Evolutionary conservation across 768 basidiomycete species (phyloP), one percentile per base, ranked within the genome.

Genomic region (Mycena sanguinolenta): DNA sequence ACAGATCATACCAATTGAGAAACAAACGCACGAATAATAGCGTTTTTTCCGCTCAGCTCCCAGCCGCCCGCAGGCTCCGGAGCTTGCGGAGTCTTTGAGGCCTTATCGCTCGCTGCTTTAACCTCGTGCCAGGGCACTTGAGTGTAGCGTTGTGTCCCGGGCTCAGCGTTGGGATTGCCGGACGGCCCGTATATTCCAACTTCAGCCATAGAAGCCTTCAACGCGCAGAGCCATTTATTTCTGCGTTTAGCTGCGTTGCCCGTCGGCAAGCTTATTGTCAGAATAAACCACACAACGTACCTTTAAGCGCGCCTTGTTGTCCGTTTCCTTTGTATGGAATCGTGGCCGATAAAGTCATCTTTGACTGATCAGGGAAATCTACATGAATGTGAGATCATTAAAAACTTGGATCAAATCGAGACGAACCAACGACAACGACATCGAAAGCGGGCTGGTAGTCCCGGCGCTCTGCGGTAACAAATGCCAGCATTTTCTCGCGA

Each of bases 261-360:
- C 36, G 68, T 63, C 67, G 71, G 69, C 74, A 25, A 75, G 63
- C 39, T 67, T 44, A 27, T 67, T 59, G 6, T 58, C 57, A 17
- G 53, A 25, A 38, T 4, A 50, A 36, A 38, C 61, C 42, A 10
- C 9, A 23, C 46, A 10, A 23, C 46, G 25, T 74, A 91, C 91
- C 84, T 85, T 90, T 93, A 12, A 94, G 81, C 2, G 90, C 89
- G 23, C 89, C 90, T 74, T 93, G 91, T 77, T 96, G 95, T 82
- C 89, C 91, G 77, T 96, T 96, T 73, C 90, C 90, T 84, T 95
- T 95, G 84, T 95, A 96, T 81, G 91, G 94, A 82, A 97, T 96
- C 77, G 93, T 91, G 49, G 92, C 92, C 66, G 95, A 84, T 67
- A 71, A 42, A 0, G 55, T 87, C 87, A 96, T 88, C 79, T 91